A percentile compares a stretch with the other conserved stretches of the same genome.
phyloP scores from a whole-genome alignment of 176 grass and related monocot genomes.

The Metroxylon sagu region DNA sequence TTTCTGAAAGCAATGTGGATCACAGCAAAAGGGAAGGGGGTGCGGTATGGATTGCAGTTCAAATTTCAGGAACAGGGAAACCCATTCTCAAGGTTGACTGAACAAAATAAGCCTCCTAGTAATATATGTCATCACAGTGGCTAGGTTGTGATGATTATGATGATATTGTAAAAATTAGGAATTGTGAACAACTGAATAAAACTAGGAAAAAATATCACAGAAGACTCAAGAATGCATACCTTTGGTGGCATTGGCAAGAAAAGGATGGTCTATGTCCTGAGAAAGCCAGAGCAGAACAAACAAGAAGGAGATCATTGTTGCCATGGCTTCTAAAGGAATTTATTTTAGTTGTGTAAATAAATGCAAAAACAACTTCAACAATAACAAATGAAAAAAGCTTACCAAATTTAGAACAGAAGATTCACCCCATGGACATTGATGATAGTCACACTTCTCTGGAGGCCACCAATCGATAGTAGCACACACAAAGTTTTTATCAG shows the following conservation, averaged over 20 bases:
- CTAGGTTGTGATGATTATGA: too few species aligned
- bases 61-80: too few species aligned
- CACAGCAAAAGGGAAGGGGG: too few species aligned
- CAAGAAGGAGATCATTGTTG: slow-evolving; percentile 17
- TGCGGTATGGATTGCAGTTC: too few species aligned
- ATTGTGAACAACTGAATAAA: too few species aligned
- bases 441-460: slow-evolving; percentile 85
- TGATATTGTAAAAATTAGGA: too few species aligned
- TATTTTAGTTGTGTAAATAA: too few species aligned
- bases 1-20: too few species aligned
- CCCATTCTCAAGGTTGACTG: too few species aligned
- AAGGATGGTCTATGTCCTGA: slow-evolving; percentile 67
- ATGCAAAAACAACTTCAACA: too few species aligned
- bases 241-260: slow-evolving; percentile 70
- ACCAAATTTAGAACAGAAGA: slow-evolving; percentile 89
- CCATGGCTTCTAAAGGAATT: not conserved
- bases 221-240: slow-evolving; percentile 33
- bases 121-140: too few species aligned
- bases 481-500: slow-evolving; percentile 61
- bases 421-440: slow-evolving; percentile 81
- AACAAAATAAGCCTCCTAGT: too few species aligned
- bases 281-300: slow-evolving; percentile 5
- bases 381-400: not conserved
- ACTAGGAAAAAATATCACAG: not conserved
- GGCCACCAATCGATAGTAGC: slow-evolving; percentile 99